Base-by-base conservation (phyloP, 345 rosid species). In the Arabidopsis arenosa region DNA sequence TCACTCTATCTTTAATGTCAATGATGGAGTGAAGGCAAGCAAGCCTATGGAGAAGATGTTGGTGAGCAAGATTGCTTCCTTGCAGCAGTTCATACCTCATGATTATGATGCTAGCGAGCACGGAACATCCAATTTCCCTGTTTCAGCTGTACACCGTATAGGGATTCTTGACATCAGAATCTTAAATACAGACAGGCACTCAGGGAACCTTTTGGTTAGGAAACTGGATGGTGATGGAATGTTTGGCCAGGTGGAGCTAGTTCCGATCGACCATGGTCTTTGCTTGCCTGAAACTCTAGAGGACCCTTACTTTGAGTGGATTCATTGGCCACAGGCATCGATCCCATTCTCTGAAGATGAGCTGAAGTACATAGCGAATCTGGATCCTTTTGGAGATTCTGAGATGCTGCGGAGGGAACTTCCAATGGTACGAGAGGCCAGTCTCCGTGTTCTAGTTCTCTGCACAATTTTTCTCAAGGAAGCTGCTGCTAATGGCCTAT, bases 291-390 rank as follows among this genome's bases (percentile, higher is more conserved):
- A 94, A 82, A 85, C 91, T 39, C 77, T 94, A 66, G 99, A 94
- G 78, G 99, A 94, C 54, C 99, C 99, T 13, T 94, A 94, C 82
- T 90, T 94, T 4, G 99, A 94, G 86, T 92, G 99, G 99, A 90
- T 94, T 79, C 97, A 94, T 75, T 94, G 99, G 99, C 97, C 99
- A 5, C 99, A 94, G 63, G 96, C 97, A 17, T 94, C 99, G 5
- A 89, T 94, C 63, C 99, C 99, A 14, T 92, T 94, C 74, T 86
- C 97, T 6, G 97, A 89, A 26, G 97, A 88, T 37, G 99, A 94
- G 76, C 89, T 94, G 49, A 83, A 86, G 64, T 89, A 94, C 63
- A 92, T 94, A 72, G 72, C 77, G 30, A 73, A 78, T 52, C 87
- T 94, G 51, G 84, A 94, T 75, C 95, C 93, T 21, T 72, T 43